Conservation (phyloP, 495 filamentous ascomycete genomes). For the Echria macrotheca region DNA sequence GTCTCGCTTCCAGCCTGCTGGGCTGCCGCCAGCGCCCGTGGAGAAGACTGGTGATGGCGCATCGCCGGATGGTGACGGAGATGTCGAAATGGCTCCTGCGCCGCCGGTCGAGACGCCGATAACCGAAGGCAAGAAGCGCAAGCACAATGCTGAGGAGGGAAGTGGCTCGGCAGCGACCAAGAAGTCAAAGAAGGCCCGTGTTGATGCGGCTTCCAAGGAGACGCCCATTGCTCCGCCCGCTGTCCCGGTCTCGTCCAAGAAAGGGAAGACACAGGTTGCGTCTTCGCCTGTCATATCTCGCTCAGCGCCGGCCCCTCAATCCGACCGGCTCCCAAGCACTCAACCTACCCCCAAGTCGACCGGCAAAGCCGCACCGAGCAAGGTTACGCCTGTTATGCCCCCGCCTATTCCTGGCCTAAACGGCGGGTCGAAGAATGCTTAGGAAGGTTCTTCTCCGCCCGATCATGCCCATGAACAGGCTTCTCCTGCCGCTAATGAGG, state of each 20-base stretch:
- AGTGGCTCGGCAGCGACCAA: slow-evolving; percentile 15
- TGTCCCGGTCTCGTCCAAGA: slow-evolving; percentile 11
- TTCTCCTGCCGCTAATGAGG: too few relatives aligned
- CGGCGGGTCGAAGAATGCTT: slow-evolving; percentile 24
- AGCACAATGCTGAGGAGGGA: slow-evolving; percentile 29
- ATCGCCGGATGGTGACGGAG: slow-evolving; percentile 24
- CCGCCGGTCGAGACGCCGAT: slow-evolving; percentile 15
- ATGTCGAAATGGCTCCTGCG: slow-evolving; percentile 27
- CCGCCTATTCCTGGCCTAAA: slow-evolving; percentile 24
- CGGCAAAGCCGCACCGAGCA: slow-evolving; percentile 14
- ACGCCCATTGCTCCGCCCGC: slow-evolving; percentile 26
- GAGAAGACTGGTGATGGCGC: slow-evolving; percentile 17
- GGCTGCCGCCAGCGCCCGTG: slow-evolving; percentile 23
- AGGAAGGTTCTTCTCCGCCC: too few relatives aligned
- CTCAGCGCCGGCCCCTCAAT: neutral
- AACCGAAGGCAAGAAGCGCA: slow-evolving; percentile 39
- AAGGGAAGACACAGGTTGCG: neutral
- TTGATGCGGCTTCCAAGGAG: slow-evolving; percentile 18
- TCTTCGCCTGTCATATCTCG: neutral
- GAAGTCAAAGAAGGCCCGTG: slow-evolving; percentile 28
- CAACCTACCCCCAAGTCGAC: slow-evolving; percentile 4
- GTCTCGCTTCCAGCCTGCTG: slow-evolving; percentile 39
- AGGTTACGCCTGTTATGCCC: slow-evolving; percentile 35
- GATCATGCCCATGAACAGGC: too few relatives aligned
- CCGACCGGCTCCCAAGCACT: slow-evolving; percentile 1